Evolutionary conservation across 176 grass and related monocot genomes (phyloP).

Genomic region (Puya raimondii): DNA sequence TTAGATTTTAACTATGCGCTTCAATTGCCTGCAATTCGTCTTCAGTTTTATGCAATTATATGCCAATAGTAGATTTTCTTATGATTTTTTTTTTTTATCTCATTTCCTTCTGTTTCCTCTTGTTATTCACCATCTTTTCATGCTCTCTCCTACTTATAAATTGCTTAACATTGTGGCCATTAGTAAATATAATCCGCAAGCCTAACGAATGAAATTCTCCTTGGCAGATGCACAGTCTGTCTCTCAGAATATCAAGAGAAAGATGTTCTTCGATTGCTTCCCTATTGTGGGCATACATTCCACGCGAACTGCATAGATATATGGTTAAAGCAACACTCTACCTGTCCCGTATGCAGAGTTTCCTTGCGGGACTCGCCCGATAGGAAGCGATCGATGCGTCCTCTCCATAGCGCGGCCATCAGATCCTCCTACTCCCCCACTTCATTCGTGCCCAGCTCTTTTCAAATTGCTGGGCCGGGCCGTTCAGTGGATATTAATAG

Average conservation of each 20-base stretch:
- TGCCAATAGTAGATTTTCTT: not conserved
- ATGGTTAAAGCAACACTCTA: constrained; percentile 82
- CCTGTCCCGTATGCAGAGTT: constrained; percentile 95
- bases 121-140: not conserved
- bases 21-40: no score
- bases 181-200: not conserved
- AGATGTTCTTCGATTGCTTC: constrained; percentile 52
- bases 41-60: no score
- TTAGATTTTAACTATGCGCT: no score
- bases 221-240: constrained; percentile 52
- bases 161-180: not conserved
- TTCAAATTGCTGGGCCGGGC: not conserved
- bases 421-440: not conserved
- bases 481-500: constrained; percentile 39
- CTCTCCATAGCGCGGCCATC: constrained; percentile 13
- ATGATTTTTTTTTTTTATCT: not conserved
- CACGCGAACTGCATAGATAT: constrained; percentile 75
- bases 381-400: constrained; percentile 33
- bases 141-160: not conserved
- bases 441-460: constrained; percentile 7
- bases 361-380: constrained; percentile 61
- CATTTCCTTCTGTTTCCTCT: not conserved
- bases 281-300: constrained; percentile 74
- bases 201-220: constrained; percentile 22
- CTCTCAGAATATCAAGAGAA: constrained; percentile 74